Conservation (phyloP, 1,139 yeast genomes). For the Lodderomyces orthopsilosis region DNA sequence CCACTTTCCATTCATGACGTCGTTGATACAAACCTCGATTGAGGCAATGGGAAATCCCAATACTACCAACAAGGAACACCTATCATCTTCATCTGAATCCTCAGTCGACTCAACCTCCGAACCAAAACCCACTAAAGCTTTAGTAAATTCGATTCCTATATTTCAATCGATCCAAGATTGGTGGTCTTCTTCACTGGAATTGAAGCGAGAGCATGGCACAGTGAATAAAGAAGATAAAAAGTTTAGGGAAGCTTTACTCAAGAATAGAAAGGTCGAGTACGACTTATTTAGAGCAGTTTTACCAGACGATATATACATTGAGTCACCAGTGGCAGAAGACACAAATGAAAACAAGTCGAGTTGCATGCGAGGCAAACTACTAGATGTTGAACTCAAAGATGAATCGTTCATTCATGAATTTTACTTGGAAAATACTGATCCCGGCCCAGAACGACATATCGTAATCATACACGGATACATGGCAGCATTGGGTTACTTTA, state of each 20-base stretch:
- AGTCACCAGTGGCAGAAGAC: conserved; percentile 15
- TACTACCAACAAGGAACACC: not conserved
- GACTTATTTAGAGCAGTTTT: conserved; percentile 35
- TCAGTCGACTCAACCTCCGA: conserved; percentile 1
- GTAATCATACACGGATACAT: conserved; percentile 46
- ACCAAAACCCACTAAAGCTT: not conserved
- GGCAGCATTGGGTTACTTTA: conserved; percentile 47
- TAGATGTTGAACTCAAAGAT: conserved; percentile 32
- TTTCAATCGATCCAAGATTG: conserved; percentile 35
- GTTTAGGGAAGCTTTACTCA: conserved; percentile 25
- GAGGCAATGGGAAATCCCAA: conserved; percentile 17
- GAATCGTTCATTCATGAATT: conserved; percentile 38
- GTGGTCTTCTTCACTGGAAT: conserved; percentile 27
- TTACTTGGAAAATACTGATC: conserved; percentile 26
- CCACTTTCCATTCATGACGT: conserved; percentile 12
- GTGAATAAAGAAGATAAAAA: conserved; percentile 10
- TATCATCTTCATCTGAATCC: conserved; percentile 5
- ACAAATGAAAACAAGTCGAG: conserved; percentile 1
- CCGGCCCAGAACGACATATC: conserved; percentile 20
- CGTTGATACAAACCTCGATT: conserved; percentile 18
- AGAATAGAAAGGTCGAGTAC: conserved; percentile 32
- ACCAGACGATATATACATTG: conserved; percentile 28
- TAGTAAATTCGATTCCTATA: conserved; percentile 24
- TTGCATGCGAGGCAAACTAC: conserved; percentile 21
- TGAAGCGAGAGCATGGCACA: conserved; percentile 3